Evolutionary conservation across 2,329 filamentous ascomycete genomes (phyloP), one percentile per base, ranked within the genome.

Genomic region (Hortaea werneckii): DNA sequence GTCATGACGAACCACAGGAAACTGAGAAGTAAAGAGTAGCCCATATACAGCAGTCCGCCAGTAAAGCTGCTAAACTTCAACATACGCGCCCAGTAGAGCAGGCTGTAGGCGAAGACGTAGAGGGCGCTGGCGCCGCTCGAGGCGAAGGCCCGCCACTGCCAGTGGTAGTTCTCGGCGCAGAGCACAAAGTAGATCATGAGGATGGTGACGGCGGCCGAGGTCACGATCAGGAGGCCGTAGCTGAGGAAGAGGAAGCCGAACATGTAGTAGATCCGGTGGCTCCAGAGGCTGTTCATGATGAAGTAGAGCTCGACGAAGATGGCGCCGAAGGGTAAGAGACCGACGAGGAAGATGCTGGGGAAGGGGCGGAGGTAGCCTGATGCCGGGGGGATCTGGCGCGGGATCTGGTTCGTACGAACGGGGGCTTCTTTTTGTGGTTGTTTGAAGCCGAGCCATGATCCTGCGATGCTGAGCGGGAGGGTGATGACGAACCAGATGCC

Each of bases 261-360:
- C 92, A 98, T 98, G 77, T 98, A 98, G 75, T 98, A 98, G 55
- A 98, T 92, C 68, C 92, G 87, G 72, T 83, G 90, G 68, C 94
- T 95, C 92, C 92, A 98, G 63, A 98, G 90, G 27, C 87, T 94
- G 69, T 83, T 94, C 87, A 98, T 94, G 72, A 98, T 95, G 69
- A 96, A 96, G 76, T 95, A 96, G 2, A 98, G 80, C 70, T 98
- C 92, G 40, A 96, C 89, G 55, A 96, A 95, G 63, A 98, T 96
- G 51, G 92, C 90, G 40, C 86, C 88, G 59, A 98, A 98, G 0
- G 92, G 92, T 27, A 96, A 75, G 42, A 96, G 82, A 43, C 92
- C 92, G 26, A 94, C 90, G 20, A 96, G 77, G 11, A 95, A 76
- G 78, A 95, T 90, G 53, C 86, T 94, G 1, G 92, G 92, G 6